Conservation (phyloP, 2,329 filamentous ascomycete species). For the Sordariomycetes sp. region DNA sequence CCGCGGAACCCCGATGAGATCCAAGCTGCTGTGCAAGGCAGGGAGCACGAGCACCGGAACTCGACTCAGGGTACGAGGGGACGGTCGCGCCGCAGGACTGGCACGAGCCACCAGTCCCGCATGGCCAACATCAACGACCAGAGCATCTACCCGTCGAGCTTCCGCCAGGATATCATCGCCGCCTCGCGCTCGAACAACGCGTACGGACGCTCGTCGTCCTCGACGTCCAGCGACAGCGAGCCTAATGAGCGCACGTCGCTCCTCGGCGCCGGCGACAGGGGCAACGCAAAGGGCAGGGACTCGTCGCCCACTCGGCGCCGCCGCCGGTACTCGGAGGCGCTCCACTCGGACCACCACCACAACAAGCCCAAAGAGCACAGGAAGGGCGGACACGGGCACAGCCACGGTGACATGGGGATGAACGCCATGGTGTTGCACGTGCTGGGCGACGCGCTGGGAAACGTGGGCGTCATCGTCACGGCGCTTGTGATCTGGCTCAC, state of each 20-base stretch:
- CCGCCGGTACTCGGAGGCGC: conserved; percentile 33
- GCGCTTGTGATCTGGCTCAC: conserved; percentile 88
- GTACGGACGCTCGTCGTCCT: neutral
- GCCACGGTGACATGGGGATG: conserved; percentile 89
- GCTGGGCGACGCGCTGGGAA: conserved; percentile 73
- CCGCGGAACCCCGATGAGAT: conserved; percentile 9
- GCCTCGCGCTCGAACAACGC: conserved; percentile 27
- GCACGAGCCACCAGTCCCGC: conserved; percentile 37
- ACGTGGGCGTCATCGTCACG: conserved; percentile 72
- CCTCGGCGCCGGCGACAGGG: conserved; percentile 21
- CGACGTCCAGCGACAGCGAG: conserved; percentile 34
- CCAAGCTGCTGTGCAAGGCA: neutral
- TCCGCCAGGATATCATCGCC: conserved; percentile 84
- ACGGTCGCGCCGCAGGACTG: conserved; percentile 28
- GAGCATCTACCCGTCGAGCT: conserved; percentile 77
- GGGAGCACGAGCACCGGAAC: neutral
- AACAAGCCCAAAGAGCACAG: conserved; percentile 52
- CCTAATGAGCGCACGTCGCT: conserved; percentile 31
- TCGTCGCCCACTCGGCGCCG: conserved; percentile 11
- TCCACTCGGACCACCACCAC: conserved; percentile 69
- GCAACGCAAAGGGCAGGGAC: conserved; percentile 21
- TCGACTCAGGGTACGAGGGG: conserved; percentile 16
- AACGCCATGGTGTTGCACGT: conserved; percentile 67
- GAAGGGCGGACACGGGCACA: conserved; percentile 56
- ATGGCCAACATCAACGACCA: conserved; percentile 58